These are phyloP conservation scores for Coprinopsis sp. DNA, from an alignment of 768 basidiomycete genomes.

Conservation along the genomic window DNA sequence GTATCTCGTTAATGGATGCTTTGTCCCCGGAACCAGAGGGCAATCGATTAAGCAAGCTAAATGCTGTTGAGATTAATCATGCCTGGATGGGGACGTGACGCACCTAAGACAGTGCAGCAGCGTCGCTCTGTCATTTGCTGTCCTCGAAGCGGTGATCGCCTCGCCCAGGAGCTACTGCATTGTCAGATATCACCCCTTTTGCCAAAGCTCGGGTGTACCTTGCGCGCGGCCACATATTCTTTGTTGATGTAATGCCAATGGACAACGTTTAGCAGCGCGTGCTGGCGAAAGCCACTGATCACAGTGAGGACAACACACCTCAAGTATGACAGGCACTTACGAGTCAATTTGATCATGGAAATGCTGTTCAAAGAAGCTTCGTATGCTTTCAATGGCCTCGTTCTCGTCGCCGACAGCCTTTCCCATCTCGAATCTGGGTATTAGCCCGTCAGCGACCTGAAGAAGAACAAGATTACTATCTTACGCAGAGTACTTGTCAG, in stretches of 20 bases:
- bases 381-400: constrained; percentile 62
- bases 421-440: constrained; percentile 60
- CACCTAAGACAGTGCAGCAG: constrained; percentile 80
- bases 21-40: constrained; percentile 47
- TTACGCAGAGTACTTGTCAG: constrained; percentile 57
- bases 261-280: constrained; percentile 72
- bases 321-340: constrained; percentile 37
- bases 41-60: constrained; percentile 68
- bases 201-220: constrained; percentile 42
- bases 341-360: constrained; percentile 80
- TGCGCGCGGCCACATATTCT: constrained; percentile 63
- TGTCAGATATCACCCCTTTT: too few species aligned
- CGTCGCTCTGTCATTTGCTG: constrained; percentile 63
- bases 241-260: constrained; percentile 71
- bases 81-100: background rate
- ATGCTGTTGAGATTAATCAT: constrained; percentile 2
- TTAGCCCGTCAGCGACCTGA: background rate
- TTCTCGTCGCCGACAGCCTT: constrained; percentile 65
- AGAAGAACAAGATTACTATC: constrained; percentile 16
- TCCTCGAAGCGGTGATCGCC: constrained; percentile 74
- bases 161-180: constrained; percentile 70
- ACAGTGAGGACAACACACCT: constrained; percentile 3
- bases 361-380: constrained; percentile 80
- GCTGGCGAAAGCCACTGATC: constrained; percentile 69
- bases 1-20: constrained; percentile 64